A percentile compares a stretch with the other conserved stretches of the same genome.
Conservation (phyloP, 108 stramenopile species). For the Cyclotella kingstonii region DNA sequence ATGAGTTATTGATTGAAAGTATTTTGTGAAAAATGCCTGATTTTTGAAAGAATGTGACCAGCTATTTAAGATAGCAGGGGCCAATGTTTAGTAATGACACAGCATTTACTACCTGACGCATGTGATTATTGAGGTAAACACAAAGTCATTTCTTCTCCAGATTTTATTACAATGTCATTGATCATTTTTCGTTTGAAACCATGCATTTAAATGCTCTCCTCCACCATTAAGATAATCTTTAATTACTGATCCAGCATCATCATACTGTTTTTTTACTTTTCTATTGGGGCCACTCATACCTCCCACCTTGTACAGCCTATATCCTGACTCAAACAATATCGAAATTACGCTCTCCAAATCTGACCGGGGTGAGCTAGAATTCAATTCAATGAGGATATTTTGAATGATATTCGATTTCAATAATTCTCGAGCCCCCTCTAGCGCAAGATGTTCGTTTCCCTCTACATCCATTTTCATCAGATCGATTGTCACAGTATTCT, state of each 20-base stretch:
- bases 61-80: too few species aligned
- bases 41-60: too few species aligned
- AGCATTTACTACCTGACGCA: too few species aligned
- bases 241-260: not conserved
- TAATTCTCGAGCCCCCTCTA: constrained; percentile 35
- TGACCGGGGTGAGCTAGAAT: constrained; percentile 1
- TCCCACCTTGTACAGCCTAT: constrained; percentile 16
- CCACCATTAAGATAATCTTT: not conserved
- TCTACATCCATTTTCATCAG: constrained; percentile 54
- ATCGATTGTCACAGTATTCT: constrained; percentile 7
- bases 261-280: not conserved
- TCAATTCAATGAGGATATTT: constrained; percentile 42
- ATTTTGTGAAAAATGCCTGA: too few species aligned
- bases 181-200: too few species aligned
- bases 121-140: too few species aligned
- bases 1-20: too few species aligned
- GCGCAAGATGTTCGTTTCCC: constrained; percentile 30
- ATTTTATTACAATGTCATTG: too few species aligned
- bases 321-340: constrained; percentile 21
- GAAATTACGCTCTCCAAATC: not conserved
- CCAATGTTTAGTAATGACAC: too few species aligned
- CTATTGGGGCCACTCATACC: constrained; percentile 5
- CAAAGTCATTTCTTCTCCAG: too few species aligned
- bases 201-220: constrained; percentile 6
- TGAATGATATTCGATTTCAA: constrained; percentile 23